Percentiles rank a stretch among this genome's conserved stretches.
Conservation (phyloP, 371 early-diverging fungal species). For the Amoeboaphelidium occidentale region DNA sequence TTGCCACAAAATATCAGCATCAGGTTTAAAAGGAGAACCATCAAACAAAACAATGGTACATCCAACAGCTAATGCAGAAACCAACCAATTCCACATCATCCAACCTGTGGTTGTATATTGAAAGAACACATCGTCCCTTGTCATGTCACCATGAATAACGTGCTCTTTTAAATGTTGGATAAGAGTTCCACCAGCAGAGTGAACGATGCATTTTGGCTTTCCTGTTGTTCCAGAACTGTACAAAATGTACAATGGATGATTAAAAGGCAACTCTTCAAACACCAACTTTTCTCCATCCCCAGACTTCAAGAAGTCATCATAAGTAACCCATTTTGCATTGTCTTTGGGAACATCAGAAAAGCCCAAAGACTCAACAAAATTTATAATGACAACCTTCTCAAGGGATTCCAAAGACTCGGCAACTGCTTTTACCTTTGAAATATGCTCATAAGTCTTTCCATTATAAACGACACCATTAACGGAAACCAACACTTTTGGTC, state of each 20-base stretch:
- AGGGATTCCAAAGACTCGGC: conserved; percentile 25
- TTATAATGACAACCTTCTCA: conserved; percentile 44
- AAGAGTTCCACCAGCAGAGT: conserved; percentile 67
- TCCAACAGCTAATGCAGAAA: conserved; percentile 49
- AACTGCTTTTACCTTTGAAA: conserved; percentile 44
- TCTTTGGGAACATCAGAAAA: conserved; percentile 12
- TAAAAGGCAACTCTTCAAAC: conserved; percentile 67
- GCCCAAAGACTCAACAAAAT: conserved; percentile 28
- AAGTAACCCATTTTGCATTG: conserved; percentile 8
- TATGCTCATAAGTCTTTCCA: conserved; percentile 52
- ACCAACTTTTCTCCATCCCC: conserved; percentile 14
- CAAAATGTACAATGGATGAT: conserved; percentile 81
- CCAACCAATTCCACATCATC: conserved; percentile 99
- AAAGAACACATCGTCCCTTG: conserved; percentile 46
- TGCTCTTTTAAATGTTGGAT: conserved; percentile 87
- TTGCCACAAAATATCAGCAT: conserved; percentile 45
- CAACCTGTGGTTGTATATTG: conserved; percentile 91
- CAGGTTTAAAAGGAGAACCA: conserved; percentile 79
- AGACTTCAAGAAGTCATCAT: conserved; percentile 18
- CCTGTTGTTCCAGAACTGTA: conserved; percentile 94
- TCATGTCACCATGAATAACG: conserved; percentile 53
- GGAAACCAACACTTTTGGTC: conserved; percentile 76
- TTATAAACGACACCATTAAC: conserved; percentile 72
- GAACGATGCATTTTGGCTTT: conserved; percentile 93
- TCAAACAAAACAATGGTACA: conserved; percentile 69